Evolutionary conservation across 2,329 filamentous ascomycete genomes (phyloP), one percentile per base, ranked within the genome.

Genomic region (Cercospora canescens): DNA sequence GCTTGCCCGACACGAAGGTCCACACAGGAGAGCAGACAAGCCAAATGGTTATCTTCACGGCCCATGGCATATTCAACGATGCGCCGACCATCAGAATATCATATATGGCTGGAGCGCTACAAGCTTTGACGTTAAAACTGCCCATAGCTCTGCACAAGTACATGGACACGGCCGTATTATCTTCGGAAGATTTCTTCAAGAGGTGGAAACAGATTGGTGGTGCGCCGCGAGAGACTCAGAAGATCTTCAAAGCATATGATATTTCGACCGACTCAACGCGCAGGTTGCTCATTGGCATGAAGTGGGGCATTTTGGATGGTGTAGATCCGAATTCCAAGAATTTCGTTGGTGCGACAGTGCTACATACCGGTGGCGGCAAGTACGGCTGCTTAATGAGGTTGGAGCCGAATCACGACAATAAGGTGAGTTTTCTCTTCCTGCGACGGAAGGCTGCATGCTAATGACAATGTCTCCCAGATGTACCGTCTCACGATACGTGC

Each of bases 161-260:
- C 76, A 97, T 98, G 93, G 94, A 97, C 69, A 88, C 92, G 0
- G 94, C 95, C 0, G 90, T 95, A 64, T 83, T 99, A 41, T 87
- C 87, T 6, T 88, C 90, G 0, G 95, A 99, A 60, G 95, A 99
- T 76, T 99, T 98, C 81, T 99, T 99, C 87, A 97, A 96, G 84
- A 86, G 96, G 60, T 99, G 95, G 95, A 96, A 97, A 84, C 95
- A 99, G 81, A 98, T 99, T 73, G 95, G 95, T 12, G 93, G 91
- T 5, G 88, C 88, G 1, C 90, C 94, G 1, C 87, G 96, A 32
- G 96, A 99, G 79, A 89, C 92, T 0, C 95, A 99, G 78, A 87
- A 87, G 56, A 93, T 98, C 34, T 96, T 99, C 78, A 84, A 86
- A 63, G 84, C 83, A 16, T 83, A 84, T 12, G 89, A 90, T 69